Conservation (phyloP, 441 rosid species). For the Erysimum cheiri region DNA sequence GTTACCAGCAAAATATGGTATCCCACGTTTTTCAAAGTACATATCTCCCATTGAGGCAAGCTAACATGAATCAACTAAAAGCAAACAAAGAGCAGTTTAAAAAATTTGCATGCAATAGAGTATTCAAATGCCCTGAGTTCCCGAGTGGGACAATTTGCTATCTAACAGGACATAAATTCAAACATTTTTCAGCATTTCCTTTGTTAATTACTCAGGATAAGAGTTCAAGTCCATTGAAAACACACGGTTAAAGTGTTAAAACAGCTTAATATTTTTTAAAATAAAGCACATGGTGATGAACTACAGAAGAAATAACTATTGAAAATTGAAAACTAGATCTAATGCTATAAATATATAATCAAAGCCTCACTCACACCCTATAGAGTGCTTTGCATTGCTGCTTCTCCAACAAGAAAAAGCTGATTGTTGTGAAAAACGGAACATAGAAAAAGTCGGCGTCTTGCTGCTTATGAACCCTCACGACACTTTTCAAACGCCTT, state of each 20-base stretch:
- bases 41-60: slow-evolving; percentile 12
- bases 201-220: not conserved
- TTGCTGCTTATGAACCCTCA: slow-evolving; percentile 73
- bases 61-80: slow-evolving; percentile 16
- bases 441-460: slow-evolving; percentile 89
- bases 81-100: not conserved
- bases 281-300: not conserved
- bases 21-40: slow-evolving; percentile 3
- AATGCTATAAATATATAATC: slow-evolving; percentile 25
- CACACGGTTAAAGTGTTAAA: not conserved
- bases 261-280: not conserved
- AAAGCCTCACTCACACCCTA: slow-evolving; percentile 96
- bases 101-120: not conserved
- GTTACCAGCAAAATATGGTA: not conserved
- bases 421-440: slow-evolving; percentile 91
- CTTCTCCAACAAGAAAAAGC: slow-evolving; percentile 96
- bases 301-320: not conserved
- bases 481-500: slow-evolving; percentile 78
- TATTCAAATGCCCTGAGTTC: not conserved
- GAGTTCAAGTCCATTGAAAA: not conserved
- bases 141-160: not conserved
- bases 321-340: not conserved
- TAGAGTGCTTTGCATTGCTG: slow-evolving; percentile 96
- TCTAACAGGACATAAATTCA: not conserved
- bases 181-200: not conserved